Evolutionary conservation across 148 eudicot genomes (phyloP).

Genomic region (Polygonum maritimum): DNA sequence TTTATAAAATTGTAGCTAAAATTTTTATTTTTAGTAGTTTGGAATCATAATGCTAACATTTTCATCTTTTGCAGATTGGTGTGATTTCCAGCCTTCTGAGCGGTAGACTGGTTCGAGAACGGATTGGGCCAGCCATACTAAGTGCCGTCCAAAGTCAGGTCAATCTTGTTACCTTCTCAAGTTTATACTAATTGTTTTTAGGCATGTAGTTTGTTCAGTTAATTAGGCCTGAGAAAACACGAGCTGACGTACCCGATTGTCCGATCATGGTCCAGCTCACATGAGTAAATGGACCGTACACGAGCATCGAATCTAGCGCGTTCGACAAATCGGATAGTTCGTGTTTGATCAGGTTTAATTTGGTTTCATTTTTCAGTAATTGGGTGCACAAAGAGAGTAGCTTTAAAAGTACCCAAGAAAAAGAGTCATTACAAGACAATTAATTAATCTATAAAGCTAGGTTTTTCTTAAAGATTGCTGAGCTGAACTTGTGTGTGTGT

Average conservation of each 20-base stretch:
- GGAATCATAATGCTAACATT: neutral
- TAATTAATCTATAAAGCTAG: neutral
- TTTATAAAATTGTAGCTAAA: neutral
- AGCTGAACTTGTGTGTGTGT: neutral
- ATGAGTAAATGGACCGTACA: too few species aligned
- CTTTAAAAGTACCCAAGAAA: too few species aligned
- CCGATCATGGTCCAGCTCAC: too few species aligned
- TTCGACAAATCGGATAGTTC: too few species aligned
- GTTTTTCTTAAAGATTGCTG: neutral
- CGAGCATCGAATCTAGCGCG: too few species aligned
- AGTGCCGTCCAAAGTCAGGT: constrained; percentile 99
- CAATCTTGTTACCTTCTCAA: constrained; percentile 2
- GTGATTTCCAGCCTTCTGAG: constrained; percentile 83
- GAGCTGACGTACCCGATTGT: too few species aligned
- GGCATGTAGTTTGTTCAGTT: too few species aligned
- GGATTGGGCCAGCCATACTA: constrained; percentile 92
- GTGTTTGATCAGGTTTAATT: too few species aligned
- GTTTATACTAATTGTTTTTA: too few species aligned
- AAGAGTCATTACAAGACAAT: neutral
- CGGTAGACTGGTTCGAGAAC: constrained; percentile 93
- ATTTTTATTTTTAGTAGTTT: neutral
- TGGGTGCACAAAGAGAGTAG: too few species aligned
- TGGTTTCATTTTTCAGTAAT: too few species aligned
- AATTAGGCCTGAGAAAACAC: too few species aligned
- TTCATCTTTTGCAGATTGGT: constrained; percentile 48